A percentile compares a stretch with the other conserved stretches of the same genome.
These are phyloP conservation scores for Ophiostoma pallidulum DNA, from an alignment of 2,329 filamentous ascomycete species.

Conservation along the genomic window DNA sequence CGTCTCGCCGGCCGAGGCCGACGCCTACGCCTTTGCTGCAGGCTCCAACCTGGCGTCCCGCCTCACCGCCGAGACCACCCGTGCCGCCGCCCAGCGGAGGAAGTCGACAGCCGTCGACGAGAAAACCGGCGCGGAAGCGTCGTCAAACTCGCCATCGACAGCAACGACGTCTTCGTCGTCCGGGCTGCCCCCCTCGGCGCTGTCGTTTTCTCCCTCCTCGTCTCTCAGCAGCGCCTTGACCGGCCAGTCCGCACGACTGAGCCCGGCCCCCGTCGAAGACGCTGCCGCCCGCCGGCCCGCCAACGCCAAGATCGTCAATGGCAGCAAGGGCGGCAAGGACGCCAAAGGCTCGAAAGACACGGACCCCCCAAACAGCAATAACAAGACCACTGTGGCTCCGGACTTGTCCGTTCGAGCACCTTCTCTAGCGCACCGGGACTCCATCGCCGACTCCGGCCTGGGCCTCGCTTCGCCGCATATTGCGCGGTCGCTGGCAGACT, in stretches of 20 bases:
- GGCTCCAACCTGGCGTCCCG: slow-evolving; percentile 18
- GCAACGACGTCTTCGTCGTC: too few relatives aligned
- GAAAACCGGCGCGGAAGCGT: too few relatives aligned
- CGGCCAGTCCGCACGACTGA: slow-evolving; percentile 26
- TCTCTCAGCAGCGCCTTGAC: slow-evolving; percentile 15
- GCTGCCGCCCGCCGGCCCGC: too few relatives aligned
- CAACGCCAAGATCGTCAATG: too few relatives aligned
- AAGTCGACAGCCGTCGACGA: too few relatives aligned
- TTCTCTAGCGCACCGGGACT: slow-evolving; percentile 57
- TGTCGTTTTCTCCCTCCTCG: too few relatives aligned
- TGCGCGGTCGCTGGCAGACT: slow-evolving; percentile 97
- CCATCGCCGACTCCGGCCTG: slow-evolving; percentile 47
- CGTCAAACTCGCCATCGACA: too few relatives aligned
- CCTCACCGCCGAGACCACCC: slow-evolving; percentile 20
- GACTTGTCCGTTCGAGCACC: slow-evolving; percentile 90
- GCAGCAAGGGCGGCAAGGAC: too few relatives aligned
- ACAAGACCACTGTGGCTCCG: slow-evolving; percentile 84
- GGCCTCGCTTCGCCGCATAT: slow-evolving; percentile 72
- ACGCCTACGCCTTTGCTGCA: too few relatives aligned
- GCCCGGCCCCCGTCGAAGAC: slow-evolving; percentile 8
- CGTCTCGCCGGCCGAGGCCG: slow-evolving; percentile 19
- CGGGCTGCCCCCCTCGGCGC: too few relatives aligned
- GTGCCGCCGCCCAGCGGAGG: slow-evolving; percentile 21
- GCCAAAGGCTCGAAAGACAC: slow-evolving; percentile 24
- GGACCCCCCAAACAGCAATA: slow-evolving; percentile 27